phyloP scores from a whole-genome alignment of 352 stramenopile genomes.

The Blastocystis sp. region DNA sequence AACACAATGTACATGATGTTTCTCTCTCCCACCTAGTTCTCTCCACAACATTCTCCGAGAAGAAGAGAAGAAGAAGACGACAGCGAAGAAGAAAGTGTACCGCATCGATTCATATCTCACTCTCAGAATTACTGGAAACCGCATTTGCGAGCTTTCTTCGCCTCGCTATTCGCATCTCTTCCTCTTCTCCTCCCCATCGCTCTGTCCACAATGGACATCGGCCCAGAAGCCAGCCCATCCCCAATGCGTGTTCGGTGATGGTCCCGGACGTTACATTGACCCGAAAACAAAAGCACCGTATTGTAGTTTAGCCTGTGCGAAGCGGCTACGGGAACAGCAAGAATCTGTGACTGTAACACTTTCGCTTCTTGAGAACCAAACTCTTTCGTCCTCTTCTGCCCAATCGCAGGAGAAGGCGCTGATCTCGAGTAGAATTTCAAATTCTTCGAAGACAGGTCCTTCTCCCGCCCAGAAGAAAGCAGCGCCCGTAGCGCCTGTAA shows the following conservation, averaged over 20 bases:
- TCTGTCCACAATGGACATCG: neutral
- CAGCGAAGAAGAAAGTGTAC: constrained; percentile 13
- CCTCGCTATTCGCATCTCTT: neutral
- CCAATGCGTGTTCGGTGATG: neutral
- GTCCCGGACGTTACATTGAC: neutral
- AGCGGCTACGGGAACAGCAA: neutral
- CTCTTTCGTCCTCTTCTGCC: neutral
- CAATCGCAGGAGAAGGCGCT: neutral
- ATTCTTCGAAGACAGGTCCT: neutral
- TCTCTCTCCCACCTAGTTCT: neutral
- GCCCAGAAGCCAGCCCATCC: neutral
- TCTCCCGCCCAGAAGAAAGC: neutral
- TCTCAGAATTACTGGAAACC: constrained; percentile 11
- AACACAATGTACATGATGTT: neutral
- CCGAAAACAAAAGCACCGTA: neutral
- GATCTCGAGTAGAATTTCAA: neutral
- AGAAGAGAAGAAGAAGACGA: constrained; percentile 51
- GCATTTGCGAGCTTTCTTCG: neutral
- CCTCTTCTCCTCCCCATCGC: constrained; percentile 10
- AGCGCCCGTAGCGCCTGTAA: neutral
- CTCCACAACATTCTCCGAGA: constrained; percentile 46
- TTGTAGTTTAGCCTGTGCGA: neutral
- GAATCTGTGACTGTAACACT: neutral
- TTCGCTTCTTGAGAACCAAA: neutral
- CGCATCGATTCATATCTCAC: neutral